Evolutionary conservation across 306 rosid genomes (phyloP).

Genomic region (Carpinus viminea): DNA sequence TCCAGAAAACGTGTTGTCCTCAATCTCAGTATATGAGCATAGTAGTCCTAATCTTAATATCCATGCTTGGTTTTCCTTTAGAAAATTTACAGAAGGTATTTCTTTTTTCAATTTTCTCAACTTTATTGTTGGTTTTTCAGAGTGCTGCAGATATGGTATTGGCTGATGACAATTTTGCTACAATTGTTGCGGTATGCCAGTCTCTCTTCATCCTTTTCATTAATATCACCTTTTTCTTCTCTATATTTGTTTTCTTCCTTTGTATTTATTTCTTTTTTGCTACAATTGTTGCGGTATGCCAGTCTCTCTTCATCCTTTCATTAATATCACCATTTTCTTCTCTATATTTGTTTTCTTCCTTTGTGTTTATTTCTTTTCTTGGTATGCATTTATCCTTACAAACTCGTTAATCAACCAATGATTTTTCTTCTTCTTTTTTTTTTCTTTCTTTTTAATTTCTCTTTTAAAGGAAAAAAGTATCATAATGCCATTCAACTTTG

Average conservation of each 20-base stretch:
- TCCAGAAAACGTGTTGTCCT: neutral
- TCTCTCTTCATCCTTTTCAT: conserved; percentile 26
- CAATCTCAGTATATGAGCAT: neutral
- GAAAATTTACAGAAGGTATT: conserved; percentile 22
- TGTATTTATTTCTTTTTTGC: conserved; percentile 50
- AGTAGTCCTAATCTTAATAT: neutral
- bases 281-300: conserved; percentile 85
- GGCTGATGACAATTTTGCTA: conserved; percentile 96
- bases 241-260: neutral
- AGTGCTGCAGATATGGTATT: conserved; percentile 99
- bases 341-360: neutral
- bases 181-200: conserved; percentile 83
- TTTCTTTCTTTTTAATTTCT: neutral
- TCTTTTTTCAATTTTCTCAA: neutral
- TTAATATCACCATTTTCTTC: conserved; percentile 15
- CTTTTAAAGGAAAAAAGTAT: neutral
- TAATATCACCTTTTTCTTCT: conserved; percentile 15
- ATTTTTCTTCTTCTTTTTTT: no score
- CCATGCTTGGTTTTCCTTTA: neutral
- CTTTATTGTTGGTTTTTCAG: conserved; percentile 39
- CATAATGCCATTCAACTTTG: conserved; percentile 19
- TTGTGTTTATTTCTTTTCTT: conserved; percentile 4
- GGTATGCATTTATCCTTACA: neutral
- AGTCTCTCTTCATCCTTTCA: conserved; percentile 27
- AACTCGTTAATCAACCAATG: neutral